Evolutionary conservation across 164 flowering plant species (phyloP), one percentile per base, ranked within the genome.

Genomic region (Litsea cubeba): DNA sequence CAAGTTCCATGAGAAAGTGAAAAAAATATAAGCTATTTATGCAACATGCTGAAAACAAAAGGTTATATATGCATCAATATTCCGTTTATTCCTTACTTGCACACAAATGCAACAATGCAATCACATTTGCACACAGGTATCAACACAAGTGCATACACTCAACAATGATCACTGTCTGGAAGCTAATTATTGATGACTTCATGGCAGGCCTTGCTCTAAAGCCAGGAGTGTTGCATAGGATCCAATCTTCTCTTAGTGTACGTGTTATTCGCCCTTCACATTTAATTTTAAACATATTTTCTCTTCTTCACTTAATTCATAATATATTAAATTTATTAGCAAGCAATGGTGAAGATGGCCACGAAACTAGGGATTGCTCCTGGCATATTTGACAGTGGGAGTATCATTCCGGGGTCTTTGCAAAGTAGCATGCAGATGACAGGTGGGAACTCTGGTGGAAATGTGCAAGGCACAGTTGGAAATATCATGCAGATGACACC

Each of bases 131-230:
- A 54, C n/a, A 15, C 60, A 54, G 17, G 18, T 18, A 54, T 14
- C 28, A 32, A 8, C 8, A 2, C 63, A 40, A 24, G 40, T 12
- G 57, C 58, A 46, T 74, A 23, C 57, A 26, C 28, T 23, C 28
- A 50, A 32, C 12, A 7, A 18, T 54, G 14, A 12, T 25, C 17
- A 10, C 65, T 69, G 14, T 69, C 46, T 20, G 54, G 57, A 75
- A 72, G 69, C 70, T 63, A 32, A 63, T 54, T 71, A 22, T 60
- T 20, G 46, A 57, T 75, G 35, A 54, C 68, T 75, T 18, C 69
- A 25, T 84, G 73, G 67, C 85, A 95, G 99, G 99, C 51, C 80
- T 93, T 83, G 93, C 97, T 78, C 65, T 92, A 80, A 95, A 95
- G 84, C 99, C 98, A 71, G 84, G 90, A 24, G 90, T 86, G 66